phyloP scores from a whole-genome alignment of 352 stramenopile genomes.

The Phytophthora foliorum region DNA sequence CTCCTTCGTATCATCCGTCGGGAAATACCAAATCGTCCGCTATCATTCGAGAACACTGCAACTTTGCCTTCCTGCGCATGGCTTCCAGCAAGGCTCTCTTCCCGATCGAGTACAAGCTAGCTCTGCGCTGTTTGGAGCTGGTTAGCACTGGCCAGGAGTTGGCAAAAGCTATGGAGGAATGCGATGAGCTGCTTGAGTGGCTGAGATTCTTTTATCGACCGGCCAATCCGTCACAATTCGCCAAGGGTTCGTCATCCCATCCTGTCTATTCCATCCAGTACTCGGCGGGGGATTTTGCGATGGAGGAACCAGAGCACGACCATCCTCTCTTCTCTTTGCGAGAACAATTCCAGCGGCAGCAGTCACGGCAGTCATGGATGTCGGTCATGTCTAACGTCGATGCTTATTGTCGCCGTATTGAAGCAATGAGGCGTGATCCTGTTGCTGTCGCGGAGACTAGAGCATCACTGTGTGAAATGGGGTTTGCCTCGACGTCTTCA shows the following conservation, averaged over 20 bases:
- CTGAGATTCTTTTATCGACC: slow-evolving; percentile 79
- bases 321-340: slow-evolving; percentile 27
- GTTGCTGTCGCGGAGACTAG: slow-evolving; percentile 46
- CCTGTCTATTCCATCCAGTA: slow-evolving; percentile 67
- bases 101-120: slow-evolving; percentile 74
- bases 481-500: slow-evolving; percentile 19
- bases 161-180: slow-evolving; percentile 38
- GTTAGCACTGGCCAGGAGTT: slow-evolving; percentile 44
- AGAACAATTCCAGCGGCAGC: slow-evolving; percentile 38
- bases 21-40: slow-evolving; percentile 22
- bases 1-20: slow-evolving; percentile 24
- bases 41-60: slow-evolving; percentile 43
- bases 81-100: slow-evolving; percentile 57
- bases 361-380: slow-evolving; percentile 46
- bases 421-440: slow-evolving; percentile 49
- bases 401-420: slow-evolving; percentile 54
- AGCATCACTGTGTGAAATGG: slow-evolving; percentile 41
- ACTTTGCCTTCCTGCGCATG: slow-evolving; percentile 42
- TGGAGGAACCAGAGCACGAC: background rate
- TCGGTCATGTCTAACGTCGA: slow-evolving; percentile 52
- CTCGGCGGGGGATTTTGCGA: slow-evolving; percentile 18
- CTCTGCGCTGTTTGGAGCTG: slow-evolving; percentile 52
- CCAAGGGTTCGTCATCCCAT: slow-evolving; percentile 59
- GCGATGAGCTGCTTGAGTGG: slow-evolving; percentile 50
- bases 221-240: slow-evolving; percentile 65